These are phyloP conservation scores for Solanum dulcamara DNA, from an alignment of 257 asterid species.

Conservation along the genomic window DNA sequence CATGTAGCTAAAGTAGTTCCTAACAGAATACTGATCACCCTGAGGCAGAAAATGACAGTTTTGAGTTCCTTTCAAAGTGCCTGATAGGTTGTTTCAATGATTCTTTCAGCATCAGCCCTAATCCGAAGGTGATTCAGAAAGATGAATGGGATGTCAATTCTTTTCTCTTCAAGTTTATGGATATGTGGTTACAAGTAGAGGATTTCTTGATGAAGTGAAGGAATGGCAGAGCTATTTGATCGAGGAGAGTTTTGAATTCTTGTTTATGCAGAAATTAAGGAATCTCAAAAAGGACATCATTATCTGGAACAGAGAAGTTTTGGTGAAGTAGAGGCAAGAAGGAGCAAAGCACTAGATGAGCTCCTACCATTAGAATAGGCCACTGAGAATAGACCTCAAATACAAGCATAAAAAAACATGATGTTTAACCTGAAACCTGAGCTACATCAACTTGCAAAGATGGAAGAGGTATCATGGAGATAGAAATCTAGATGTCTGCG, in stretches of 20 bases:
- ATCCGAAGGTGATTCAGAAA: neutral
- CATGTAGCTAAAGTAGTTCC: neutral
- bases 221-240: neutral
- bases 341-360: neutral
- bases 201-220: neutral
- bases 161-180: neutral
- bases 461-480: no score
- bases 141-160: neutral
- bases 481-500: no score
- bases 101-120: neutral
- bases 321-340: neutral
- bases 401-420: neutral
- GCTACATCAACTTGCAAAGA: no score
- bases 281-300: neutral
- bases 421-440: neutral
- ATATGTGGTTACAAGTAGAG: neutral
- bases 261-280: neutral
- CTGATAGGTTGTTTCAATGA: neutral
- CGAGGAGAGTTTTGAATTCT: neutral
- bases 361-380: neutral
- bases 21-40: neutral
- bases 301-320: neutral
- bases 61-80: neutral
- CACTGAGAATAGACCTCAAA: neutral
- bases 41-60: neutral